Evolutionary conservation across 768 basidiomycete genomes (phyloP), one percentile per base, ranked within the genome.

Genomic region (Rhizopogon vesiculosus): DNA sequence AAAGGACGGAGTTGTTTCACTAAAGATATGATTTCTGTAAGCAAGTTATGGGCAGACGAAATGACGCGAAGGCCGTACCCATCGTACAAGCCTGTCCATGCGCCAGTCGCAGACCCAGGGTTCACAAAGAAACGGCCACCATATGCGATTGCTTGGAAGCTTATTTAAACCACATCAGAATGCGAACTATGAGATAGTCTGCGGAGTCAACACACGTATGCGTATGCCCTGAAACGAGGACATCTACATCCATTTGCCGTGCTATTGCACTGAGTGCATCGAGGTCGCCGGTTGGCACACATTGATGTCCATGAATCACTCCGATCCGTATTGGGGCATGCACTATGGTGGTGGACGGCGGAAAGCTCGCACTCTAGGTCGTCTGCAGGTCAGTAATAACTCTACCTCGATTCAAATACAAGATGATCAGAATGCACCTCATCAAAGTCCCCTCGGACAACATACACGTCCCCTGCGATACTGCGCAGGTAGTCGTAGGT

Each of bases 191-290:
- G 13, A 15, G 33, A 10, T n/a, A 39, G 22, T 31, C 22, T 51
- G 42, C 42, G 41, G 55, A 46, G 35, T 33, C 22, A 42, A 45
- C 19, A 35, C 35, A 96, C 95, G 84, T 85, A 71, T 98, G 95
- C 0, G 97, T 98, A 64, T 93, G 93, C 0, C 97, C 97, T 2
- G 88, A 91, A 19, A 98, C 74, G 38, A 98, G 77, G 0, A 99
- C 93, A 65, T 99, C 97, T 3, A 98, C 97, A 67, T 98, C 96
- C 91, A 99, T 93, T 72, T 95, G 93, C 39, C 96, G 76, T 15
- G 95, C 93, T 53, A 95, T 82, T 3, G 91, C 81, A 51, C 84
- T 86, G 42, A 98, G 78, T n/a, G 91, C 86, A 65, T 97, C 93
- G 3, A 93, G 77, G 68, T 97, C 94, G 13, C 95, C 97, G 0